phyloP scores from a whole-genome alignment of 2,329 filamentous ascomycete species.

The Apiospora saccharicola region DNA sequence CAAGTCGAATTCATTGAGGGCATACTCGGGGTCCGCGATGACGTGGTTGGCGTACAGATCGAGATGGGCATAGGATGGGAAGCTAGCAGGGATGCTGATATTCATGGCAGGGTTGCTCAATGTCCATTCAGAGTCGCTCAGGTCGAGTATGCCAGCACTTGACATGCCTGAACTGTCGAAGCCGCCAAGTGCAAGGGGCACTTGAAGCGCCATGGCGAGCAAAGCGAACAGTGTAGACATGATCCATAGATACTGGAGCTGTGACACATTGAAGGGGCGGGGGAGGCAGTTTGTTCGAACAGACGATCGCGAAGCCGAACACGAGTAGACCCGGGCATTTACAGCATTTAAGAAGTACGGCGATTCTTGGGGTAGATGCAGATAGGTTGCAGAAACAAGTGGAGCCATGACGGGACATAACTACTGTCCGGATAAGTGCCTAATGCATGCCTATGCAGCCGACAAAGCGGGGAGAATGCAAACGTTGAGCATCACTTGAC shows the following conservation, averaged over 20 bases:
- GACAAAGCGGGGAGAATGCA: constrained; percentile 5
- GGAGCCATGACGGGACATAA: background rate
- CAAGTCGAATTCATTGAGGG: constrained; percentile 65
- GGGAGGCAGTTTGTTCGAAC: background rate
- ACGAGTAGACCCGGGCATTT: background rate
- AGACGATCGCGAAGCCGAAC: background rate
- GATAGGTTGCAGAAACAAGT: background rate
- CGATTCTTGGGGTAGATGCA: background rate
- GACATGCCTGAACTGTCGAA: background rate
- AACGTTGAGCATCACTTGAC: background rate
- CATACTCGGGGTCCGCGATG: constrained; percentile 61
- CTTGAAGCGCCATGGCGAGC: background rate
- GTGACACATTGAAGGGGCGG: no score
- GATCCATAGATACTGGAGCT: background rate
- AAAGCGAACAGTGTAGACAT: background rate
- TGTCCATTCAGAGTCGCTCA: constrained; percentile 52
- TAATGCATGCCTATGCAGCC: constrained; percentile 3
- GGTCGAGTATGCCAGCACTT: constrained; percentile 38
- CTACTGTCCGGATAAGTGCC: background rate
- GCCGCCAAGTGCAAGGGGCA: background rate
- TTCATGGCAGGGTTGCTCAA: constrained; percentile 54
- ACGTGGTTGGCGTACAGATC: constrained; percentile 61
- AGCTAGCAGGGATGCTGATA: constrained; percentile 59
- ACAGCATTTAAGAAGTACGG: background rate
- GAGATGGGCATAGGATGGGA: constrained; percentile 66